Evolutionary conservation across 2,329 filamentous ascomycete genomes (phyloP), one percentile per base, ranked within the genome.

Genomic region (Apiospora rasikravindrae): DNA sequence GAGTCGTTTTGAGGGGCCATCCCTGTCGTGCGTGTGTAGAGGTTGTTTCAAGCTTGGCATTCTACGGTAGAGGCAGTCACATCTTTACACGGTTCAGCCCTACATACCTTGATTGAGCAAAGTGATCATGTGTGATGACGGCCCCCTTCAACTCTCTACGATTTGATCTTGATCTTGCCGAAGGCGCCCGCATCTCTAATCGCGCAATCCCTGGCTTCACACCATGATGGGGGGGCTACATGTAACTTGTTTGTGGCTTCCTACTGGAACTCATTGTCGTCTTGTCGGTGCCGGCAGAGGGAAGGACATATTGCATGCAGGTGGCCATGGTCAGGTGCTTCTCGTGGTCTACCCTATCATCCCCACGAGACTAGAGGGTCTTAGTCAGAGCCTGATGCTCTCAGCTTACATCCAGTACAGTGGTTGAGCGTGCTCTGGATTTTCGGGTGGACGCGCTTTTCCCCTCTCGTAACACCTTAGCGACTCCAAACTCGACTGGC

Each of bases 151-250:
- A 64, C 57, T 64, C 8, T 42, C 29, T 64, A 33, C 57, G 57
- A 64, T 64, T 64, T 64, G 57, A 64, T 64, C 57, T 64, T 64
- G 57, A 64, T 64, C 57, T 64, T 40, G 57, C 57, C 57, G 57
- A 64, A 64, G 22, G 57, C 29, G 57, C 57, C 57, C 33, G 57
- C 57, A 40, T 22, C 57, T 64, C 57, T 24, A 40, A 14, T 33
- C 57, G 29, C 40, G 57, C 57, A 33, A 64, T 64, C 53, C 53
- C 53, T 61, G 53, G 53, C 16, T 37, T n/a, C 29, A 37, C 53
- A 37, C 53, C 53, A 37, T 19, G 29, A 61, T n/a, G 33, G 33
- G 53, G 19, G 26, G 53, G 7, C 33, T 61, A 61, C 22, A 24
- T 37, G 19, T 40, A n/a, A 64, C 57, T 64, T 64, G 57, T 40